Percentiles rank a stretch among this genome's conserved stretches.
Evolutionary conservation across 768 basidiomycete genomes (phyloP).

Genomic region (Boletus subcaerulescens): DNA sequence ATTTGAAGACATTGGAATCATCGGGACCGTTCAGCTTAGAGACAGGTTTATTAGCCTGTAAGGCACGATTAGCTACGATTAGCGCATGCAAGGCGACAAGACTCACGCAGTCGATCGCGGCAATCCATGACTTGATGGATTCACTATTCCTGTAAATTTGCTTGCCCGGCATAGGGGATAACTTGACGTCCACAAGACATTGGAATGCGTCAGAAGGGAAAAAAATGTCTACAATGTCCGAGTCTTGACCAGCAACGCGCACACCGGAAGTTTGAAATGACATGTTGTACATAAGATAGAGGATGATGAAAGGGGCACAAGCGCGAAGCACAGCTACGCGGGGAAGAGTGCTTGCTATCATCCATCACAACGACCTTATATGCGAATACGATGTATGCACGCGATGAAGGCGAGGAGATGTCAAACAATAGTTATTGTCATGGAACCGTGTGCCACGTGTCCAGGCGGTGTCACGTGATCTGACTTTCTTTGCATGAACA

Average conservation of each 20-base stretch:
- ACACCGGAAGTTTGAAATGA: slow-evolving; percentile 14
- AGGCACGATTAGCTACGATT: neutral
- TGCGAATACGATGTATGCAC: slow-evolving; percentile 2
- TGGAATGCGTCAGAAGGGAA: slow-evolving; percentile 8
- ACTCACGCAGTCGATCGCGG: slow-evolving; percentile 24
- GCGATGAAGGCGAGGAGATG: slow-evolving; percentile 6
- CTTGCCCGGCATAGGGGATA: slow-evolving; percentile 7
- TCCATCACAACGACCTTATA: slow-evolving; percentile 19
- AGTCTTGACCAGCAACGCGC: slow-evolving; percentile 31
- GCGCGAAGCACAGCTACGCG: slow-evolving; percentile 31
- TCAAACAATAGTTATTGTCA: slow-evolving; percentile 31
- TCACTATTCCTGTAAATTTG: slow-evolving; percentile 24
- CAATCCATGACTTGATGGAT: slow-evolving; percentile 29
- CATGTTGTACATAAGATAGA: slow-evolving; percentile 17
- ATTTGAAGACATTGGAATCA: slow-evolving; percentile 7
- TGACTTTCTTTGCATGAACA: slow-evolving; percentile 14
- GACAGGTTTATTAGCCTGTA: slow-evolving; percentile 15
- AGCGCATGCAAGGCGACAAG: neutral
- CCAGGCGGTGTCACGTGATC: slow-evolving; percentile 22
- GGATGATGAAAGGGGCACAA: slow-evolving; percentile 9
- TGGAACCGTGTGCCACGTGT: neutral
- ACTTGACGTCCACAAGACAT: slow-evolving; percentile 2
- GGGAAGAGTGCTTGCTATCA: neutral
- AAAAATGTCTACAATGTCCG: slow-evolving; percentile 8
- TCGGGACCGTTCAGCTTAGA: slow-evolving; percentile 1